Conservation (phyloP, 2,329 filamentous ascomycete genomes). For the Claviceps pazoutovae region DNA sequence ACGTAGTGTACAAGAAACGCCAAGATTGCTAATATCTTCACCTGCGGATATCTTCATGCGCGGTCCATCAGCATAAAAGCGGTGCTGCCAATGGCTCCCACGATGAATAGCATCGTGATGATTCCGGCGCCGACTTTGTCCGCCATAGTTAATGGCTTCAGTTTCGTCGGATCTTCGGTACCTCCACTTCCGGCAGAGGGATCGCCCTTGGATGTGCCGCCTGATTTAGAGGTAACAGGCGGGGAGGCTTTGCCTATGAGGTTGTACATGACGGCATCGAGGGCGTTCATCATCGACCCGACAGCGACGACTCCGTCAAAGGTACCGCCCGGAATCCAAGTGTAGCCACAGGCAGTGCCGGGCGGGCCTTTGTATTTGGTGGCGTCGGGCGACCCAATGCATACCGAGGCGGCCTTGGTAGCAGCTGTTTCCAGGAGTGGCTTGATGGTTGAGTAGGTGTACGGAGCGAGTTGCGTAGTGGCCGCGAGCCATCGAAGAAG, state of each 20-base stretch:
- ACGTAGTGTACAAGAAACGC: neutral
- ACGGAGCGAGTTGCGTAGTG: constrained; percentile 40
- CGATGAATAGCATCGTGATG: constrained; percentile 34
- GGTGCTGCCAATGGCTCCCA: constrained; percentile 35
- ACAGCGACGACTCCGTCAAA: constrained; percentile 51
- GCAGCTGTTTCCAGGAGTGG: constrained; percentile 38
- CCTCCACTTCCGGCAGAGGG: constrained; percentile 16
- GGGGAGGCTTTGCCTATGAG: constrained; percentile 30
- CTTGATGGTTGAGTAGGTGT: constrained; percentile 33
- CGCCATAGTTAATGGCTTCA: constrained; percentile 28
- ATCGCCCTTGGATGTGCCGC: constrained; percentile 45
- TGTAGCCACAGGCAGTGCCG: constrained; percentile 53
- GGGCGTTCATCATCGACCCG: constrained; percentile 55
- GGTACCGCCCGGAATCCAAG: constrained; percentile 37
- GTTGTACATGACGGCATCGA: constrained; percentile 48
- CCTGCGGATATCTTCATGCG: neutral
- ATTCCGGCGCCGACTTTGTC: constrained; percentile 44
- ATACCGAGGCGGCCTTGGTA: constrained; percentile 35
- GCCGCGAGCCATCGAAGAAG: constrained; percentile 51
- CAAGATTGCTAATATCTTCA: neutral
- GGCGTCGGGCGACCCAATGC: constrained; percentile 29
- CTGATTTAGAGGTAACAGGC: constrained; percentile 38
- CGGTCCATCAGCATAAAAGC: constrained; percentile 31
- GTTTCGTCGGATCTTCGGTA: constrained; percentile 14
- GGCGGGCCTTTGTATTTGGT: constrained; percentile 34